Conservation (phyloP, 495 filamentous ascomycete species). For the Zalerion maritima region DNA sequence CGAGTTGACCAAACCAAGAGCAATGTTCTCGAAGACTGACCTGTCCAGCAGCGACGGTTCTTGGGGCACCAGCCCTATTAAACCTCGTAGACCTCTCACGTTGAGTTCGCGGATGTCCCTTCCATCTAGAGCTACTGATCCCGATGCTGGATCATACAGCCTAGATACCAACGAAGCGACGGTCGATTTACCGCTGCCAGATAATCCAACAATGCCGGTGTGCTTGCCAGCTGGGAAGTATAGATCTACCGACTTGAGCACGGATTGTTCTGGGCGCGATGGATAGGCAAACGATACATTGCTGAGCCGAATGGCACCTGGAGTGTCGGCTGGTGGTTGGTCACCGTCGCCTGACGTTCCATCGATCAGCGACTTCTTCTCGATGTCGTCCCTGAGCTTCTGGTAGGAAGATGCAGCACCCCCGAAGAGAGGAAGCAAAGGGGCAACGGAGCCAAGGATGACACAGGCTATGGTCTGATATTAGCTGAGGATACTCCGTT, state of each 20-base stretch:
- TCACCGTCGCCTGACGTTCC: conserved; percentile 21
- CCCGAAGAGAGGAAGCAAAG: conserved; percentile 44
- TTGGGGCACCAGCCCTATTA: conserved; percentile 51
- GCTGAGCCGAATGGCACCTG: conserved; percentile 33
- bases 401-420: conserved; percentile 39
- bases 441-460: conserved; percentile 47
- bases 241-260: conserved; percentile 35
- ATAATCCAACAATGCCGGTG: conserved; percentile 54
- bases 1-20: conserved; percentile 47
- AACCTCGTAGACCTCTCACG: conserved; percentile 37
- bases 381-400: conserved; percentile 35
- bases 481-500: not conserved
- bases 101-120: conserved; percentile 41
- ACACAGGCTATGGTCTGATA: conserved; percentile 32
- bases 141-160: conserved; percentile 34
- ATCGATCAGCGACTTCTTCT: conserved; percentile 36
- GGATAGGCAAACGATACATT: conserved; percentile 48
- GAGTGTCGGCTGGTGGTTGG: conserved; percentile 20
- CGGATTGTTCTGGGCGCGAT: conserved; percentile 39
- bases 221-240: conserved; percentile 38
- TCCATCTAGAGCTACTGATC: conserved; percentile 35
- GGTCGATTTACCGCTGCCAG: conserved; percentile 61
- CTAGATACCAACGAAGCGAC: conserved; percentile 41
- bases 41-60: conserved; percentile 49
- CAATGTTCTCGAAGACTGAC: conserved; percentile 56